Conservation (phyloP, 805 yeast genomes). For the Saccharomycopsis selenospora region DNA sequence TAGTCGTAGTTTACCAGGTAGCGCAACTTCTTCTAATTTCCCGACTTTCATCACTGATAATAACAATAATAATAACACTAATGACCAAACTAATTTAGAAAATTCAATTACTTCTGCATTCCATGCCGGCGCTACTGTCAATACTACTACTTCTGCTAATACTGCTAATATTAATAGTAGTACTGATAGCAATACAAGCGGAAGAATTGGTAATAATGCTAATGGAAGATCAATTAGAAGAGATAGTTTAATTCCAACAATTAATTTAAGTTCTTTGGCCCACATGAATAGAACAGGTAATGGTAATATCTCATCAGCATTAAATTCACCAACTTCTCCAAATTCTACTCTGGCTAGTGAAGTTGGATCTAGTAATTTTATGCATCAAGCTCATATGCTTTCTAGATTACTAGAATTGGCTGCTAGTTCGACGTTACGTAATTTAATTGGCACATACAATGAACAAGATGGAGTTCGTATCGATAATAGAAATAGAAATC, state of each 20-base stretch:
- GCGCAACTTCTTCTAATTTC: no score
- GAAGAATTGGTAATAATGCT: background rate
- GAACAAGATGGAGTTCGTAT: slow-evolving; percentile 27
- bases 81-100: background rate
- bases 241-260: slow-evolving; percentile 3
- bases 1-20: no score
- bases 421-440: slow-evolving; percentile 37
- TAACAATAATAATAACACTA: background rate
- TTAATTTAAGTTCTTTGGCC: slow-evolving; percentile 8
- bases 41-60: no score
- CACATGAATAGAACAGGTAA: background rate
- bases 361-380: slow-evolving; percentile 6
- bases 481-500: slow-evolving; percentile 24
- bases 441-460: slow-evolving; percentile 31
- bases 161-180: background rate
- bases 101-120: background rate
- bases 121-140: background rate
- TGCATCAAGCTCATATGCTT: slow-evolving; percentile 34
- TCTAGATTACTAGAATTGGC: slow-evolving; percentile 39
- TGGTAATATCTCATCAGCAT: background rate
- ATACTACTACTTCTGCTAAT: background rate
- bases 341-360: background rate
- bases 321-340: slow-evolving; percentile 1
- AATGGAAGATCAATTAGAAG: background rate
- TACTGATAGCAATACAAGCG: background rate